Evolutionary conservation across 345 rosid genomes (phyloP), one percentile per base, ranked within the genome.

Genomic region (Turritis glabra): DNA sequence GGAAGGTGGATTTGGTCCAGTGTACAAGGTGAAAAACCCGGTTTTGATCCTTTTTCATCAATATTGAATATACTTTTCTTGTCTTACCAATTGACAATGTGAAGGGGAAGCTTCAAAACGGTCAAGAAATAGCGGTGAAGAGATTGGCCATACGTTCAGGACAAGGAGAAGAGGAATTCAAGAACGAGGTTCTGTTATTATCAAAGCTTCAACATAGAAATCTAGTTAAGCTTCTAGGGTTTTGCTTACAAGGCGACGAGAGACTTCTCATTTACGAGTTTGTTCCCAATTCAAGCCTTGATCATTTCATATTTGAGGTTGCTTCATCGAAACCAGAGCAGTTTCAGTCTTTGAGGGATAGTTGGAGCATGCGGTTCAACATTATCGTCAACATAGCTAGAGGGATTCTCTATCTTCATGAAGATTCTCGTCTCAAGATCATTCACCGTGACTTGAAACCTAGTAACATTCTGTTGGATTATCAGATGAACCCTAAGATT

Each of bases 401-500:
- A 57, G 76, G 68, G 59, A 44, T 72, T 63, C 61, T 63, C 15
- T 73, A 64, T 52, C 54, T 63, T 53, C 69, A 50, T 53, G 85
- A 85, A 56, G 85, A 85, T 52, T 83, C 87, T 68, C 69, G 82
- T 18, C 85, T 81, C 27, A 61, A 69, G 69, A 72, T 72, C 69
- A 48, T 71, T 37, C 68, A 46, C 44, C 58, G 58, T 15, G 75
- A 71, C 67, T 50, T 71, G 60, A 71, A 71, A 23, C 58, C 69
- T 60, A 71, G 60, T 60, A 58, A 71, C 25, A 64, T 84, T 10
- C 30, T 84, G 33, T 23, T 84, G 15, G 87, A 86, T 18, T 19
- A 18, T 5, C 63, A 74, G 2, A 82, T 86, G 84, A 84, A 78
- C 19, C 84, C 89, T 1, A 82, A 84, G 25, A 80, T 86, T 35